phyloP scores from a whole-genome alignment of 1,284 basidiomycete species.

The Ceratobasidium theobromae region DNA sequence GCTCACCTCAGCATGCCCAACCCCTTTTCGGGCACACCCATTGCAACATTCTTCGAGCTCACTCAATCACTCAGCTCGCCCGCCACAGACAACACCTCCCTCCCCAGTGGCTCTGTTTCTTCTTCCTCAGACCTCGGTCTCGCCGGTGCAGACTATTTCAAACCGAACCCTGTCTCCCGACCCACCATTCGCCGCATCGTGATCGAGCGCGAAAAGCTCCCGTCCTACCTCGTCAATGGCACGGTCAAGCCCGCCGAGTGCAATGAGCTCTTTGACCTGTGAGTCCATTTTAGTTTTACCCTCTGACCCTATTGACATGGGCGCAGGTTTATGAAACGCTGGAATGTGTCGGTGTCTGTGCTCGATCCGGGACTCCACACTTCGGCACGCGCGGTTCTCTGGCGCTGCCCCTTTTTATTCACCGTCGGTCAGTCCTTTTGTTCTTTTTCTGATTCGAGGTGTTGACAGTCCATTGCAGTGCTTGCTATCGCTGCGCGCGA shows the following conservation, averaged over 20 bases:
- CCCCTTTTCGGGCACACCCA: slow-evolving; percentile 1
- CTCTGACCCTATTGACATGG: not conserved
- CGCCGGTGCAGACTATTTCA: slow-evolving; percentile 19
- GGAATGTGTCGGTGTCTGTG: slow-evolving; percentile 26
- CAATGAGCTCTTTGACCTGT: slow-evolving; percentile 3
- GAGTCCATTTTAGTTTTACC: not conserved
- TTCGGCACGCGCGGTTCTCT: not conserved
- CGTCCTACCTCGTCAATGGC: slow-evolving; percentile 15
- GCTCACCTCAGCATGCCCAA: not conserved
- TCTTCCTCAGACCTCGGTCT: not conserved
- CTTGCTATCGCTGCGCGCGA: slow-evolving; percentile 20
- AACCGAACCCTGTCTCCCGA: not conserved
- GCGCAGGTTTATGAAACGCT: slow-evolving; percentile 15
- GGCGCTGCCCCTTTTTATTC: slow-evolving; percentile 21
- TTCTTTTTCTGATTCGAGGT: not conserved
- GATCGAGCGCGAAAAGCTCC: slow-evolving; percentile 14
- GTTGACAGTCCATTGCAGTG: not conserved
- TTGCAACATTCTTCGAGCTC: slow-evolving; percentile 11
- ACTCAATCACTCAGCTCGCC: not conserved
- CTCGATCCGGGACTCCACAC: slow-evolving; percentile 17
- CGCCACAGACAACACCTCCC: not conserved
- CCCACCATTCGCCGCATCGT: slow-evolving; percentile 15
- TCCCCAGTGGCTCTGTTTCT: not conserved
- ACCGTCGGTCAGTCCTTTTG: not conserved
- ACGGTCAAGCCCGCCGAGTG: slow-evolving; percentile 13